Conservation (phyloP, 176 grass and related monocot species). For the Panicum miliaceum region DNA sequence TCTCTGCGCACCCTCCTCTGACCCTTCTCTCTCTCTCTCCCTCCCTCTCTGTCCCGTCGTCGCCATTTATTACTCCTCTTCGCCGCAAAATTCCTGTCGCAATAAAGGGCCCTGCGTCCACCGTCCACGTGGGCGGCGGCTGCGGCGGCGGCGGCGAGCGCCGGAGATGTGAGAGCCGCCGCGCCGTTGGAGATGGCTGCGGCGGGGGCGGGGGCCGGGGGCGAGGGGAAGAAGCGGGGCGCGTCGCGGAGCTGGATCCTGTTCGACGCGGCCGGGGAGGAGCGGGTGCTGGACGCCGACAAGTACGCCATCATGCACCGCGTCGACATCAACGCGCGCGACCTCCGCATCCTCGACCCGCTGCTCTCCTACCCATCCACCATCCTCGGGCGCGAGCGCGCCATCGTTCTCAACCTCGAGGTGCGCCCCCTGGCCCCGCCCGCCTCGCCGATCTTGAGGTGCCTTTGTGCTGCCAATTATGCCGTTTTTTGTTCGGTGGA, state of each 20-base stretch:
- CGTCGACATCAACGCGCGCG: constrained; percentile 92
- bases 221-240: constrained; percentile 62
- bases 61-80: constrained; percentile 25
- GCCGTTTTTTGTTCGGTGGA: constrained; percentile 10
- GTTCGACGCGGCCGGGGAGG: constrained; percentile 71
- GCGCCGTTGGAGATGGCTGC: constrained; percentile 57
- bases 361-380: constrained; percentile 95
- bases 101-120: background rate
- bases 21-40: background rate
- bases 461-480: background rate
- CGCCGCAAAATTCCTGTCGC: background rate
- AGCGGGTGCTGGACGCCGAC: constrained; percentile 80
- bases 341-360: constrained; percentile 95
- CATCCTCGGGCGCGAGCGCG: constrained; percentile 90
- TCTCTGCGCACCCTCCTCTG: background rate
- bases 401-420: constrained; percentile 99
- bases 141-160: constrained; percentile 17
- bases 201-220: constrained; percentile 30
- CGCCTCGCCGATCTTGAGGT: background rate
- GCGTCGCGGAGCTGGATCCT: constrained; percentile 92
- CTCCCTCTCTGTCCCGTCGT: background rate
- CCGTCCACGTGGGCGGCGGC: constrained; percentile 39
- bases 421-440: constrained; percentile 6
- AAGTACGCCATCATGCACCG: constrained; percentile 99
- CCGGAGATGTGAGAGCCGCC: constrained; percentile 71